Percentiles rank a stretch among this genome's conserved stretches.
Evolutionary conservation across 2,329 filamentous ascomycete genomes (phyloP).

Genomic region (Emergomyces africanus): DNA sequence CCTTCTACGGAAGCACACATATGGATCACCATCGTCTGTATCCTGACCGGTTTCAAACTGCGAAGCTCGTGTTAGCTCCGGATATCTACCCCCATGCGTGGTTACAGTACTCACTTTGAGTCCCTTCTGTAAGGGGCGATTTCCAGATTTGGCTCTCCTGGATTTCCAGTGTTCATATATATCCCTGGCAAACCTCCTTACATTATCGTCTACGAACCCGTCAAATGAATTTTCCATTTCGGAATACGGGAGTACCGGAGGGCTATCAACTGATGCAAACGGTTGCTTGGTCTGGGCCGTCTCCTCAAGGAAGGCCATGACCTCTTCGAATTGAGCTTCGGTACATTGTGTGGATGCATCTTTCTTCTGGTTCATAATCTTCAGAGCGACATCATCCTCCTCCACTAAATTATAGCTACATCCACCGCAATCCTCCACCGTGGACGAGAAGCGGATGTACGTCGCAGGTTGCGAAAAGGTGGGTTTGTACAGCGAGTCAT

Average conservation of each 20-base stretch:
- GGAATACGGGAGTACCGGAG: conserved; percentile 61
- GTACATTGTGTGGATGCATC: conserved; percentile 53
- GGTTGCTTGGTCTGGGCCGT: conserved; percentile 73
- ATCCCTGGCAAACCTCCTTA: conserved; percentile 54
- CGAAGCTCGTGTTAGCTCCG: conserved; percentile 3
- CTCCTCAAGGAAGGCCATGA: conserved; percentile 92
- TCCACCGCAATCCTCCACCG: conserved; percentile 87
- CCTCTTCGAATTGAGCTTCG: conserved; percentile 83
- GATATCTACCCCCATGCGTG: not conserved
- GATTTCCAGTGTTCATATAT: conserved; percentile 86
- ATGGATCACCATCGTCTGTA: conserved; percentile 90
- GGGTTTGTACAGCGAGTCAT: conserved; percentile 76
- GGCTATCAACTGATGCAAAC: conserved; percentile 79
- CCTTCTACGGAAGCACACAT: conserved; percentile 92
- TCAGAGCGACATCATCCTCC: conserved; percentile 78
- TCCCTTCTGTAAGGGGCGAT: conserved; percentile 59
- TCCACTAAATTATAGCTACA: conserved; percentile 89
- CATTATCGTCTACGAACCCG: conserved; percentile 41
- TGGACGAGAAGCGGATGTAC: conserved; percentile 96
- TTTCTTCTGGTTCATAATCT: conserved; percentile 67
- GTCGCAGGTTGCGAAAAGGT: conserved; percentile 73
- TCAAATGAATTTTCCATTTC: conserved; percentile 60
- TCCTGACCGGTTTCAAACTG: conserved; percentile 84
- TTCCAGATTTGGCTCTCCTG: conserved; percentile 52
- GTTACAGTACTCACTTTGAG: conserved; percentile 48